phyloP scores from a whole-genome alignment of 192 early-diverging fungal species.

The Cladochytrium replicatum region DNA sequence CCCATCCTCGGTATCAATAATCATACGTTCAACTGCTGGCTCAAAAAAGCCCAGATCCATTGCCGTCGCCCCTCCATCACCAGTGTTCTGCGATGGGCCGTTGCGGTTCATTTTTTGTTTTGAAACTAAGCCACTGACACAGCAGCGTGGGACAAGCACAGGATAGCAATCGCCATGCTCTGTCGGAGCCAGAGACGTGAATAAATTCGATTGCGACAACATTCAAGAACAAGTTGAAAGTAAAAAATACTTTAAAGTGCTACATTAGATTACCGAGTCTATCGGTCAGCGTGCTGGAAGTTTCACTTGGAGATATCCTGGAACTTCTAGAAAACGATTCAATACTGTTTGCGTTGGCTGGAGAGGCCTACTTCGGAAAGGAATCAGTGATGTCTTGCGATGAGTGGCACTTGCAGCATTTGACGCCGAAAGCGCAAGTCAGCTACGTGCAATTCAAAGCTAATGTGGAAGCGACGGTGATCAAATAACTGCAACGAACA shows the following conservation, averaged over 20 bases:
- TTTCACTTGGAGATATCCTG: too few species aligned
- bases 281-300: too few species aligned
- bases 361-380: conserved; percentile 38
- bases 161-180: too few species aligned
- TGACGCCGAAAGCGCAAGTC: conserved; percentile 6
- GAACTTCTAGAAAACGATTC: conserved; percentile 32
- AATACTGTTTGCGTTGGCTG: conserved; percentile 33
- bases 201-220: conserved; percentile 23
- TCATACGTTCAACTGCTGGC: too few species aligned
- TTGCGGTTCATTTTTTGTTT: too few species aligned
- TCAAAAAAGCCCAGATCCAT: background rate
- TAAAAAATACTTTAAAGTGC: conserved; percentile 36
- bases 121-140: too few species aligned
- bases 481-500: conserved; percentile 32
- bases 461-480: conserved; percentile 31
- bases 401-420: too few species aligned
- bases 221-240: conserved; percentile 43
- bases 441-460: conserved; percentile 28
- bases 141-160: too few species aligned
- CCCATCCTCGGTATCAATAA: background rate
- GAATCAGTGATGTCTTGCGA: conserved; percentile 9
- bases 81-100: too few species aligned
- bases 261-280: conserved; percentile 19
- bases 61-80: too few species aligned
- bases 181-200: conserved; percentile 9